Evolutionary conservation across 768 basidiomycete species (phyloP).

Genomic region (Tylopilus vinaceipallidus): DNA sequence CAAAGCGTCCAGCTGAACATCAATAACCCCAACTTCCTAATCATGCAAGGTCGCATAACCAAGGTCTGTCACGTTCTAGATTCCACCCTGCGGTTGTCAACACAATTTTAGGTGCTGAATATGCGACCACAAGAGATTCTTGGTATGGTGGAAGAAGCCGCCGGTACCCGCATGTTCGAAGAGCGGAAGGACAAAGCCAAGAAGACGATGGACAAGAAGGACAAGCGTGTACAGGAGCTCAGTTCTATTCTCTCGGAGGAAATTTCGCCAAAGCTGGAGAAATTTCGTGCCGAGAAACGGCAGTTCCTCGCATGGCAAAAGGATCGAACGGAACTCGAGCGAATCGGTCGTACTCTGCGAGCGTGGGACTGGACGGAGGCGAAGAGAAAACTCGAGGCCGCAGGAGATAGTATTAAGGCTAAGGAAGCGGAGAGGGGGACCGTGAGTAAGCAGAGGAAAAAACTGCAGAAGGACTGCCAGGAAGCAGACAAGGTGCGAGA

Average conservation of each 20-base stretch:
- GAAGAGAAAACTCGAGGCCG: constrained; percentile 48
- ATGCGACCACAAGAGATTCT: constrained; percentile 98
- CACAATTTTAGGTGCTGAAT: constrained; percentile 64
- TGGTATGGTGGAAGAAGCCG: constrained; percentile 98
- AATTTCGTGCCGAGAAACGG: constrained; percentile 84
- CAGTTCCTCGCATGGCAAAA: constrained; percentile 91
- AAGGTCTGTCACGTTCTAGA: constrained; percentile 53
- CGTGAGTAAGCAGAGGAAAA: constrained; percentile 47
- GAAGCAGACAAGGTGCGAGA: constrained; percentile 66
- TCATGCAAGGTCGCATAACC: constrained; percentile 99
- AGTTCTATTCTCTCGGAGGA: constrained; percentile 78
- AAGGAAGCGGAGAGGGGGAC: constrained; percentile 49
- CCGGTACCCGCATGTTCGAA: constrained; percentile 98
- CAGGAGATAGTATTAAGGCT: constrained; percentile 52
- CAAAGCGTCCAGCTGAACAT: constrained; percentile 98
- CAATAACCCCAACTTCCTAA: constrained; percentile 99
- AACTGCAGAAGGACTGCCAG: constrained; percentile 50
- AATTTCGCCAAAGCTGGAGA: constrained; percentile 92
- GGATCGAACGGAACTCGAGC: constrained; percentile 81
- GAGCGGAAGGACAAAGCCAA: constrained; percentile 96
- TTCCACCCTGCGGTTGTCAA: not conserved
- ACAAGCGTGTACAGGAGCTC: constrained; percentile 92
- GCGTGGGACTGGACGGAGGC: constrained; percentile 87
- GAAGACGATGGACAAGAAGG: constrained; percentile 96
- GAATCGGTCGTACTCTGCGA: constrained; percentile 72